A percentile compares a stretch with the other conserved stretches of the same genome.
Evolutionary conservation across 192 early-diverging fungal genomes (phyloP).

Genomic region (Thoreauomyces humboldtii): DNA sequence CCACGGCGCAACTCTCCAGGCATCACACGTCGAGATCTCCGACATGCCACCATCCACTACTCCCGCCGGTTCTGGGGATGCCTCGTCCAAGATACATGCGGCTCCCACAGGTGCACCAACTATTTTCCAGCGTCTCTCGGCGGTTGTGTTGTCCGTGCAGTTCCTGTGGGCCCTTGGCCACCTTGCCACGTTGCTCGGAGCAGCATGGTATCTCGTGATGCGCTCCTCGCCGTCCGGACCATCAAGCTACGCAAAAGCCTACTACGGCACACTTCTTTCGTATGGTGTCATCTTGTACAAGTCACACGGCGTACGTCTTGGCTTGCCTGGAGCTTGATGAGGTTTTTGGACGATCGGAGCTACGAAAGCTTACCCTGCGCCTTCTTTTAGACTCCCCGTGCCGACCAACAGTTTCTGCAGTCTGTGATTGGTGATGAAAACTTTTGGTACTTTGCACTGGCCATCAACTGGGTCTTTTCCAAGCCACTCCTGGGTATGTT

Average conservation of each 20-base stretch:
- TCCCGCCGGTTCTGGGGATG: no score
- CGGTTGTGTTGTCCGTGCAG: slow-evolving; percentile 27
- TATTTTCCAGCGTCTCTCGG: slow-evolving; percentile 1
- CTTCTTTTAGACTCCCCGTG: no score
- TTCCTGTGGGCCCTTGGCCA: slow-evolving; percentile 47
- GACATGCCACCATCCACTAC: no score
- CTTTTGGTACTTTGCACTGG: slow-evolving; percentile 68
- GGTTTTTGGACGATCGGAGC: background rate
- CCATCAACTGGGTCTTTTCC: slow-evolving; percentile 69
- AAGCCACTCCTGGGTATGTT: slow-evolving; percentile 67
- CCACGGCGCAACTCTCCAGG: no score
- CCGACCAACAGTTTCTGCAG: no score
- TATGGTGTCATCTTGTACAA: slow-evolving; percentile 80
- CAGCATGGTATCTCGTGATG: slow-evolving; percentile 19
- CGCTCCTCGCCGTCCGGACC: slow-evolving; percentile 19
- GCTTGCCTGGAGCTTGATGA: background rate
- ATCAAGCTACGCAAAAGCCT: slow-evolving; percentile 57
- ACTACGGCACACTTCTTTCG: slow-evolving; percentile 62
- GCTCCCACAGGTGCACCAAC: no score
- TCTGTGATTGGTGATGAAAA: slow-evolving; percentile 79
- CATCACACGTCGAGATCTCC: no score
- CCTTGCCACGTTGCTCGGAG: slow-evolving; percentile 36
- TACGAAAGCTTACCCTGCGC: no score
- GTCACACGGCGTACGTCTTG: slow-evolving; percentile 67
- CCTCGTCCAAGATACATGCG: no score